phyloP scores from a whole-genome alignment of 495 filamentous ascomycete species.

The Hypoxylon crocopeplum region DNA sequence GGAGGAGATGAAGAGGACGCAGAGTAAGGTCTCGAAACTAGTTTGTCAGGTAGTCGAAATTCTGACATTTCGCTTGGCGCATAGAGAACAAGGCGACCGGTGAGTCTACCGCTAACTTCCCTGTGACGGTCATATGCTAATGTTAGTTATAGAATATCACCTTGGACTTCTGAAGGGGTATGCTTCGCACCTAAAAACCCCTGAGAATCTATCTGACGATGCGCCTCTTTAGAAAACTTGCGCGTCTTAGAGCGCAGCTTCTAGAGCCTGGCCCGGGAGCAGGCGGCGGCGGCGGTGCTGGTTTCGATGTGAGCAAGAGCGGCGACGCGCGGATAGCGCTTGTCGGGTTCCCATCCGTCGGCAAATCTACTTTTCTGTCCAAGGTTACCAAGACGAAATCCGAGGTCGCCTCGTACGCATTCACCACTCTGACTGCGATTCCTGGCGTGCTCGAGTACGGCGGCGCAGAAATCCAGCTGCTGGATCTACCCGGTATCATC shows the following conservation, averaged over 20 bases:
- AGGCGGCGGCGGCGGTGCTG: conserved; percentile 73
- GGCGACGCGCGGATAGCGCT: conserved; percentile 97
- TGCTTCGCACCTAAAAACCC: conserved; percentile 5
- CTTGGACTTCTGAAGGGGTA: conserved; percentile 97
- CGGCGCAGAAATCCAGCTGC: conserved; percentile 96
- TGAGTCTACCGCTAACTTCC: conserved; percentile 49
- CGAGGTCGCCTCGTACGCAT: conserved; percentile 94
- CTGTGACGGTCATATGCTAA: conserved; percentile 17
- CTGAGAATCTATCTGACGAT: conserved; percentile 11
- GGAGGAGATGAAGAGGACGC: conserved; percentile 98
- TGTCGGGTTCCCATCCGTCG: conserved; percentile 97
- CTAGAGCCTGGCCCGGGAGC: conserved; percentile 88
- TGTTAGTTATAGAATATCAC: conserved; percentile 79
- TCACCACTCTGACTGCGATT: conserved; percentile 97
- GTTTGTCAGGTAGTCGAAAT: conserved; percentile 9
- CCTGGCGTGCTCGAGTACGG: conserved; percentile 98
- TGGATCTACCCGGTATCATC: conserved; percentile 98
- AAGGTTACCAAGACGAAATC: conserved; percentile 99
- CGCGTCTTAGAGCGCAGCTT: conserved; percentile 91
- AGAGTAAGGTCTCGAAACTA: conserved; percentile 67
- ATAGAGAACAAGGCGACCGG: conserved; percentile 99
- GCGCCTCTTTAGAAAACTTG: conserved; percentile 76
- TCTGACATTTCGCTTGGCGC: conserved; percentile 34
- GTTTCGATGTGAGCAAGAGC: conserved; percentile 97
- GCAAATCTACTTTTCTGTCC: conserved; percentile 97